Conservation (phyloP, 306 rosid genomes). For the Cucumis melo region DNA sequence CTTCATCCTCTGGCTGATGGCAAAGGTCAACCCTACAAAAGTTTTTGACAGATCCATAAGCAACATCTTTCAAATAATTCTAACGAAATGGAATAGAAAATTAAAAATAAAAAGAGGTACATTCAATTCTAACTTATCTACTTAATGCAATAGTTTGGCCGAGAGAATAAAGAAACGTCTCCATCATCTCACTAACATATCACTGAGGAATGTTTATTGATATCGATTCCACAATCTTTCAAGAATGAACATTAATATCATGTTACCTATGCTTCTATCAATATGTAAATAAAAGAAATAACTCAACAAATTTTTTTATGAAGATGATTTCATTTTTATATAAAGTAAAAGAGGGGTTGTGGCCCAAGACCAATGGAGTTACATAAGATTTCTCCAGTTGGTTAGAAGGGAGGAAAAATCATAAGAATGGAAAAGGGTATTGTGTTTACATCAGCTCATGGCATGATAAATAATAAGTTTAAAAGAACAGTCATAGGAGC, state of each 20-base stretch:
- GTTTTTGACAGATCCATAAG: constrained; percentile 8
- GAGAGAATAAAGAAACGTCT: not conserved
- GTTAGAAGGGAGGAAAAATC: no score
- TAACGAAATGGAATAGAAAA: not conserved
- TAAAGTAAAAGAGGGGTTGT: no score
- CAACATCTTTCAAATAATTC: constrained; percentile 8
- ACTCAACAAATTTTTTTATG: not conserved
- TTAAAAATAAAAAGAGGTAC: not conserved
- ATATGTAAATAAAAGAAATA: not conserved
- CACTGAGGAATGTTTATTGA: not conserved
- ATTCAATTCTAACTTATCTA: not conserved
- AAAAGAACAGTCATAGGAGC: no score
- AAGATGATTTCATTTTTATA: no score
- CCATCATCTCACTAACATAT: not conserved
- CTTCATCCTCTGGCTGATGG: constrained; percentile 82
- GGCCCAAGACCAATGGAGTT: no score
- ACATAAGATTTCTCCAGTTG: no score
- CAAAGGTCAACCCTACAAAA: constrained; percentile 87
- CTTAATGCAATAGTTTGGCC: not conserved
- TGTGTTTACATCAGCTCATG: no score
- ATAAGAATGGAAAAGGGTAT: no score
- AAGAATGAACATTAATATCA: not conserved
- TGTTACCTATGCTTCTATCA: not conserved
- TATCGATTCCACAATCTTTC: not conserved
- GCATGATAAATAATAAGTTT: no score